Evolutionary conservation across 2,329 filamentous ascomycete genomes (phyloP).

Genomic region (Fusarium poae): DNA sequence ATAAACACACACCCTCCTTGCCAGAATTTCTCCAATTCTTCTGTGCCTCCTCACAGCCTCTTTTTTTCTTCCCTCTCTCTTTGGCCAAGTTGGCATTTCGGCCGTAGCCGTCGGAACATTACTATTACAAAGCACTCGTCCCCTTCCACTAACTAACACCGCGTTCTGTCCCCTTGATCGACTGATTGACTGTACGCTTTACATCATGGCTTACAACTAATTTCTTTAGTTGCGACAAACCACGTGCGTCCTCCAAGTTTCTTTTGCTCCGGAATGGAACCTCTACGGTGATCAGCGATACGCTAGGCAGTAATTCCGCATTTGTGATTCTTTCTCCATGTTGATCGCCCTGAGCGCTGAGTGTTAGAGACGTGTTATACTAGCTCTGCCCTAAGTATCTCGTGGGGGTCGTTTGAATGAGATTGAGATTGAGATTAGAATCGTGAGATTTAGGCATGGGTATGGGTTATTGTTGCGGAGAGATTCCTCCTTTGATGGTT

Average conservation of each 20-base stretch:
- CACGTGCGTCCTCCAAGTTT: constrained; percentile 18
- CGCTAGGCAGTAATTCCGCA: constrained; percentile 11
- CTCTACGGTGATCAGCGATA: background rate
- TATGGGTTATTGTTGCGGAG: constrained; percentile 2
- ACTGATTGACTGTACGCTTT: constrained; percentile 8
- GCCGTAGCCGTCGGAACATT: constrained; percentile 39
- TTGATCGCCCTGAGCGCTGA: constrained; percentile 31
- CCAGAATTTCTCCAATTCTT: constrained; percentile 32
- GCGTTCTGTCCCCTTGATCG: background rate
- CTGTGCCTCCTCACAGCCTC: constrained; percentile 25
- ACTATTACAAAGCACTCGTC: background rate
- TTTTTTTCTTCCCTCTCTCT: background rate
- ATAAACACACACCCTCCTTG: constrained; percentile 29
- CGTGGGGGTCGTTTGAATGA: constrained; percentile 10
- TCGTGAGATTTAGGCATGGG: background rate
- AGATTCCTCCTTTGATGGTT: background rate
- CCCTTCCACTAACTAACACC: constrained; percentile 6
- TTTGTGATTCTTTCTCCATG: constrained; percentile 1
- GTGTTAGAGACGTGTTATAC: background rate
- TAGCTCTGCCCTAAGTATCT: background rate
- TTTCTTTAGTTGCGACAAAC: constrained; percentile 9
- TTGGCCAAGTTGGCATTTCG: constrained; percentile 35
- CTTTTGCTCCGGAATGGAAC: background rate
- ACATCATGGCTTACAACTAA: constrained; percentile 22
- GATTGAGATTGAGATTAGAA: background rate